Percentiles rank a stretch among this genome's conserved stretches.
These are phyloP conservation scores for Zymoseptoria passerinii DNA, from an alignment of 2,329 filamentous ascomycete species.

Conservation along the genomic window DNA sequence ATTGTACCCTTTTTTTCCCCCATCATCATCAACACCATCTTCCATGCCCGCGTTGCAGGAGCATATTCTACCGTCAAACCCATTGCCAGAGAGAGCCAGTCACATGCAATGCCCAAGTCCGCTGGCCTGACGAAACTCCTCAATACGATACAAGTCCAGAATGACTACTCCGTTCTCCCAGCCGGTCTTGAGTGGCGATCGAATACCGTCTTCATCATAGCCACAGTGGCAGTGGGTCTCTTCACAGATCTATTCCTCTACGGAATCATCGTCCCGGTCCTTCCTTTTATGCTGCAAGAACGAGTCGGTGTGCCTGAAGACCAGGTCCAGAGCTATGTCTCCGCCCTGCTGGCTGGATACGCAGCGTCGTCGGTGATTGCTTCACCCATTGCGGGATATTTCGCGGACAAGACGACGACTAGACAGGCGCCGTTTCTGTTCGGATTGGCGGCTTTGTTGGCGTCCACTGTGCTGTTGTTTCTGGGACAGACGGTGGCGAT, in stretches of 20 bases:
- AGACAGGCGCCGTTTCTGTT: slow-evolving; percentile 51
- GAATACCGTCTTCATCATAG: slow-evolving; percentile 50
- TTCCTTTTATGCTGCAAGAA: slow-evolving; percentile 50
- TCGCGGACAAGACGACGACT: slow-evolving; percentile 47
- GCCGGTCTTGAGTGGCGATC: slow-evolving; percentile 47
- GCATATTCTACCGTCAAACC: neutral
- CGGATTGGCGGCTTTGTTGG: slow-evolving; percentile 45
- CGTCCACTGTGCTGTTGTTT: slow-evolving; percentile 49
- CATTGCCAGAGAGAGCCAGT: neutral
- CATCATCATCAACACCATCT: neutral
- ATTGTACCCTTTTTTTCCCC: neutral
- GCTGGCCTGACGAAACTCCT: slow-evolving; percentile 14
- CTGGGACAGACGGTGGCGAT: slow-evolving; percentile 42
- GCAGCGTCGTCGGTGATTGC: slow-evolving; percentile 46
- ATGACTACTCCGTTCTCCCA: slow-evolving; percentile 28
- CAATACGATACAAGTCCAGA: slow-evolving; percentile 29
- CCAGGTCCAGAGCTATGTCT: slow-evolving; percentile 46
- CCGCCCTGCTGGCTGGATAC: slow-evolving; percentile 46
- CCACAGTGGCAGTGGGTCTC: slow-evolving; percentile 48
- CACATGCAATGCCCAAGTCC: neutral
- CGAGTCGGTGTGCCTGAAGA: slow-evolving; percentile 41
- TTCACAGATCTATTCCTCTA: slow-evolving; percentile 55
- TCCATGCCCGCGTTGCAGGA: neutral
- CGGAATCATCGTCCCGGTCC: slow-evolving; percentile 49
- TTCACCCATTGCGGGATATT: slow-evolving; percentile 45